Evolutionary conservation across 768 basidiomycete genomes (phyloP), one percentile per base, ranked within the genome.

Genomic region (Mycena metata): DNA sequence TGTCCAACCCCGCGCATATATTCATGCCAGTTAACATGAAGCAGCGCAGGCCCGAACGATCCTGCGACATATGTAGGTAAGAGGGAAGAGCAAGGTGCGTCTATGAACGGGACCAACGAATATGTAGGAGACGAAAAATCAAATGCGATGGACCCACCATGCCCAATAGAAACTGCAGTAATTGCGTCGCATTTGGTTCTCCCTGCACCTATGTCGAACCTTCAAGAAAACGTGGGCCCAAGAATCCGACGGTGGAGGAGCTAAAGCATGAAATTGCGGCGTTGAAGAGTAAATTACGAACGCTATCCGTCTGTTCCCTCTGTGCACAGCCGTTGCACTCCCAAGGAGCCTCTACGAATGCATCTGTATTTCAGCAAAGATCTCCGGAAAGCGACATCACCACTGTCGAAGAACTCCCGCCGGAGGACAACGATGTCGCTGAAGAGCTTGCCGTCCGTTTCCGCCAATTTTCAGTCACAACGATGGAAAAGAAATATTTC

Each of bases 401-500:
- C 17, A 36, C n/a, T 36, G 9, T 21, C 8, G 52, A 54, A 39
- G 52, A 36, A 21, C 35, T 39, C 15, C 35, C 15, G 2, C 17
- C 19, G 8, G 35, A 16, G 35, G 36, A 33, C 19, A 54, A 35
- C 19, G 11, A 21, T n/a, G 35, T 33, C 13, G 24, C 15, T 35
- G n/a, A 54, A 2, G 52, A 54, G 52, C 52, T 54, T 54, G n/a
- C 35, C 52, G 3, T 15, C 52, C 52, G 52, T n/a, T 54, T 36
- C 52, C 16, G 19, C 23, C 35, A 54, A n/a, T 36, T 54, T 21
- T 21, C 52, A 6, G 5, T 54, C n/a, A n/a, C n/a, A 12, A 5
- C 52, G 7, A 39, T 36, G 52, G 21, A 19, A 15, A 17, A 9
- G 10, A 21, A n/a, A 15, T 85, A 83, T 65, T 84, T 82, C 72